These are phyloP conservation scores for Persicaria maculosa DNA, from an alignment of 148 eudicot species.

Conservation along the genomic window DNA sequence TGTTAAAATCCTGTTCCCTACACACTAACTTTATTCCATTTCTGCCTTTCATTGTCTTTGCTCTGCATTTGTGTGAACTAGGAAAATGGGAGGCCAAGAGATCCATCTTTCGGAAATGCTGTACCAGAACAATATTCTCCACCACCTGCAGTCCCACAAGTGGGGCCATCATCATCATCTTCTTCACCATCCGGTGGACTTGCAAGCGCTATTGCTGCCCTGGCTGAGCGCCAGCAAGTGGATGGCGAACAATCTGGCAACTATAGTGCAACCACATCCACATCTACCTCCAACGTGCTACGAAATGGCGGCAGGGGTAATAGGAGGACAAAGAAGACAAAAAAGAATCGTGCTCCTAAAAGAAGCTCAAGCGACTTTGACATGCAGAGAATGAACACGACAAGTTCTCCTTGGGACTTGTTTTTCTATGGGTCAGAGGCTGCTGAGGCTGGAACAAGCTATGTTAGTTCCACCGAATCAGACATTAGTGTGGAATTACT, in stretches of 20 bases:
- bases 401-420: slow-evolving; percentile 25
- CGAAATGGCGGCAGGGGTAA: slow-evolving; percentile 33
- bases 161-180: slow-evolving; percentile 1
- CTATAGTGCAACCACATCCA: background rate
- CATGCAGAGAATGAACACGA: slow-evolving; percentile 17
- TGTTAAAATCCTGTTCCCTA: background rate
- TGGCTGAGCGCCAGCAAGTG: slow-evolving; percentile 78
- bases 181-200: slow-evolving; percentile 58
- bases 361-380: slow-evolving; percentile 11
- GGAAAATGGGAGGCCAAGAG: slow-evolving; percentile 54
- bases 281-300: background rate
- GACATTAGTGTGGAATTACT: slow-evolving; percentile 19
- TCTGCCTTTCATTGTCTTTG: background rate
- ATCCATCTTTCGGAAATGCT: slow-evolving; percentile 25
- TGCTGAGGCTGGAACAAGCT: slow-evolving; percentile 47
- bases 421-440: slow-evolving; percentile 31
- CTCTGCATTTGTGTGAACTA: slow-evolving; percentile 13
- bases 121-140: slow-evolving; percentile 30
- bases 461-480: slow-evolving; percentile 38
- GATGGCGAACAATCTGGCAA: slow-evolving; percentile 40
- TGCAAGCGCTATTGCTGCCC: slow-evolving; percentile 90
- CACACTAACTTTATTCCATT: background rate
- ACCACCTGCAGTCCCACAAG: background rate
- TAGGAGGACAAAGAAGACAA: slow-evolving; percentile 14
- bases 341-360: slow-evolving; percentile 3